These are phyloP conservation scores for Backusella australiensis DNA, from an alignment of 192 early-diverging fungal species.

Conservation along the genomic window DNA sequence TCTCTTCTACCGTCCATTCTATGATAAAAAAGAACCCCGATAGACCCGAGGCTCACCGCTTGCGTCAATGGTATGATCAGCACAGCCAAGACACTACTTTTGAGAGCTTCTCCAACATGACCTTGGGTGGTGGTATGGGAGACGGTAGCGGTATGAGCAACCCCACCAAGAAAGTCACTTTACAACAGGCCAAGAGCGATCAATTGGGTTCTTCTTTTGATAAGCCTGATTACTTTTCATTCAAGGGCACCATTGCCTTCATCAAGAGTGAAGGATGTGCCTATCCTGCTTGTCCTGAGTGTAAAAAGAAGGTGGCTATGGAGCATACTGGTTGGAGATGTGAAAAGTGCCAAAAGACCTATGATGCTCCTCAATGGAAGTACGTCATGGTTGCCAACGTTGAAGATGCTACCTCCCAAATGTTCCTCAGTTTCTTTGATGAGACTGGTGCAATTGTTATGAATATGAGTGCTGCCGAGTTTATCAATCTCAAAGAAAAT, in stretches of 20 bases:
- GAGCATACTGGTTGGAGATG: conserved; percentile 79
- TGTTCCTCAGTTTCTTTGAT: conserved; percentile 87
- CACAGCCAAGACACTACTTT: not conserved
- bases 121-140: conserved; percentile 15
- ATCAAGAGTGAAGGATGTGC: conserved; percentile 67
- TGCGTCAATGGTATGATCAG: conserved; percentile 71
- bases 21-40: conserved; percentile 69
- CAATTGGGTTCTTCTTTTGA: not conserved
- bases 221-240: conserved; percentile 71
- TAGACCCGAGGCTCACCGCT: conserved; percentile 64
- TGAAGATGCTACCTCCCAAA: conserved; percentile 76
- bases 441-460: conserved; percentile 71
- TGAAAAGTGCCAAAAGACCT: conserved; percentile 81
- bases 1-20: conserved; percentile 48
- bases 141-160: not conserved
- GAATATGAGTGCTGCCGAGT: conserved; percentile 66
- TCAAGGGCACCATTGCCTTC: conserved; percentile 70
- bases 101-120: conserved; percentile 35
- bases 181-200: not conserved
- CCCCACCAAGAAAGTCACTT: not conserved
- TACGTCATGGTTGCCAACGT: conserved; percentile 76
- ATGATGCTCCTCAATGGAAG: conserved; percentile 64
- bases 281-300: conserved; percentile 89
- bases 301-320: conserved; percentile 89
- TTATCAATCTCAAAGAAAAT: conserved; percentile 56